Base-by-base conservation (phyloP, 225 moss, liverwort and hornwort species). In the Thuidium tamariscinum region DNA sequence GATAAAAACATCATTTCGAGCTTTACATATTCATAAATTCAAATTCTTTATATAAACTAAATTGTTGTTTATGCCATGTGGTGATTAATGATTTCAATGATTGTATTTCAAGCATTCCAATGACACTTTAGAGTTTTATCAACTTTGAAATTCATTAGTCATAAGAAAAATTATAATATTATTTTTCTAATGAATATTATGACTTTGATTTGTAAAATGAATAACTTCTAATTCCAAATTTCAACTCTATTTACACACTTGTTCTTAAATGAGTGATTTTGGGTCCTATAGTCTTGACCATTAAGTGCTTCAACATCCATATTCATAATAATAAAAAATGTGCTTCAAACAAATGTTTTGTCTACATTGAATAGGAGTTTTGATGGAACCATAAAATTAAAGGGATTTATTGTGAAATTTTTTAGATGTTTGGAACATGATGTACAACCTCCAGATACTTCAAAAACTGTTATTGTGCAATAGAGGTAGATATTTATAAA, bases 101-200 rank as follows among this genome's bases (percentile, higher is more conserved):
- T 65, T 66, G 3, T 36, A 36, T 66, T 66, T 36, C 36, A 66
- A 3, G 36, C 11, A 20, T 20, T 11, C 10, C 3, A 18, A 64
- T 1, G 11, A 20, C 6, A 11, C 20, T 36, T 66, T 11, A 12
- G 37, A 2, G 6, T 36, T 65, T 66, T 0, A 0, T 37, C 0
- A 1, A 12, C 7, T 4, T 67, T 22, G 12, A 22, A 67, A 22
- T 12, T 37, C 20, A 22, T n/a, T n/a, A n/a, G n/a, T n/a, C n/a
- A n/a, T n/a, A n/a, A n/a, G n/a, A 18, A 20, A 21, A 36, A 1
- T 6, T 36, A 0, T 34, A 64, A 18, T 34, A 64, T n/a, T 10
- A 63, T 18, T 19, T 5, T 63, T n/a, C 19, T 19, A 11, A 65
- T 65, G 9, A 65, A n/a, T n/a, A n/a, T 65, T 64, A 19, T n/a